Evolutionary conservation across 2,329 filamentous ascomycete species (phyloP).

Genomic region (Xylariaceae sp.): DNA sequence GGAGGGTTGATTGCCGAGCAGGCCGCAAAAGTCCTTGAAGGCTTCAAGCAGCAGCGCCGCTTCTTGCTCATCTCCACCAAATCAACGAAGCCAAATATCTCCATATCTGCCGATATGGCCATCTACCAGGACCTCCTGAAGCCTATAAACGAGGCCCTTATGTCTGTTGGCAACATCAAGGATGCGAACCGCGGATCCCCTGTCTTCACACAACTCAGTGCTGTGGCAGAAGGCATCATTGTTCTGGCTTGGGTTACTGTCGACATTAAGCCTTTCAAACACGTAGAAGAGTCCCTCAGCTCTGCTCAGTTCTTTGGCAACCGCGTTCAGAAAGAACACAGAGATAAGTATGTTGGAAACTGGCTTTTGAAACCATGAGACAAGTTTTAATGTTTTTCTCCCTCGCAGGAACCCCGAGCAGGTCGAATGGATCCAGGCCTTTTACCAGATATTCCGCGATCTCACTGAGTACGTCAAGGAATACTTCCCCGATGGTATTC

Average conservation of each 20-base stretch:
- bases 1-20: conserved; percentile 77
- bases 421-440: conserved; percentile 85
- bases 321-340: conserved; percentile 84
- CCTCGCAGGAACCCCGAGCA: conserved; percentile 58
- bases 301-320: conserved; percentile 94
- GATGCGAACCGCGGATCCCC: conserved; percentile 73
- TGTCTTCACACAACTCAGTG: conserved; percentile 74
- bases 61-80: conserved; percentile 86
- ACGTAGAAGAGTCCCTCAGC: conserved; percentile 75
- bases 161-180: conserved; percentile 72
- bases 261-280: conserved; percentile 75
- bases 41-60: conserved; percentile 79
- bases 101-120: conserved; percentile 49
- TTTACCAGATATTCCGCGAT: conserved; percentile 83
- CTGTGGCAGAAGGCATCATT: conserved; percentile 85
- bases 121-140: conserved; percentile 74
- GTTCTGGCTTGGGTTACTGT: conserved; percentile 87
- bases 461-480: conserved; percentile 80
- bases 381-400: not conserved
- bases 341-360: conserved; percentile 49
- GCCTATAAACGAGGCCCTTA: conserved; percentile 78
- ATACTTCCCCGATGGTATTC: conserved; percentile 71
- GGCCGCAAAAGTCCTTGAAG: conserved; percentile 50
- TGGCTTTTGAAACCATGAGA: too few species aligned
- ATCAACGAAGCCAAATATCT: conserved; percentile 81